Conservation (phyloP, 176 grass and related monocot genomes). For the Cenchrus purpureus region DNA sequence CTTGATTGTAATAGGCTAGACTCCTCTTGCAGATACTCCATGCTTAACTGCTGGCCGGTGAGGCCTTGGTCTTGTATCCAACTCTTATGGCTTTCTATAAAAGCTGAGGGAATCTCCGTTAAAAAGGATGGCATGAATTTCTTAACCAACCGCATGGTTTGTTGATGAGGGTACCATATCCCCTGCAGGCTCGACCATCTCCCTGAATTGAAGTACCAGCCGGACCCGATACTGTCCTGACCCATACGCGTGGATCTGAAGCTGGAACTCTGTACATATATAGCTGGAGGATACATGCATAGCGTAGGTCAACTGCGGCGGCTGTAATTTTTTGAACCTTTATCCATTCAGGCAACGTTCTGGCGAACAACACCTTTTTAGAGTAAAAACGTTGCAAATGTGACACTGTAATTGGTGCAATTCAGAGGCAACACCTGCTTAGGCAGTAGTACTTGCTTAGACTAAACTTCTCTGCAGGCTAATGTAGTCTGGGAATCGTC, state of each 20-base stretch:
- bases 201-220: conserved; percentile 84
- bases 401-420: background rate
- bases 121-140: no score
- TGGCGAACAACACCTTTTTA: background rate
- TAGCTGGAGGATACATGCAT: conserved; percentile 16
- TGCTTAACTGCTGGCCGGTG: no score
- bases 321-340: conserved; percentile 18
- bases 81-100: no score
- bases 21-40: no score
- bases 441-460: background rate
- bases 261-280: conserved; percentile 33
- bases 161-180: background rate
- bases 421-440: background rate
- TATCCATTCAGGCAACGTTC: background rate
- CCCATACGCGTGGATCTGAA: background rate
- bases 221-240: conserved; percentile 76
- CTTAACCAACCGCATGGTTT: background rate
- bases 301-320: conserved; percentile 25
- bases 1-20: no score
- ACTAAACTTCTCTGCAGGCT: background rate
- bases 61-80: no score
- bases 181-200: conserved; percentile 72
- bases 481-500: background rate
- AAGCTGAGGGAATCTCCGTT: no score
- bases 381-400: background rate